Base-by-base conservation (phyloP, 2,329 filamentous ascomycete genomes). In the Alternaria panax region DNA sequence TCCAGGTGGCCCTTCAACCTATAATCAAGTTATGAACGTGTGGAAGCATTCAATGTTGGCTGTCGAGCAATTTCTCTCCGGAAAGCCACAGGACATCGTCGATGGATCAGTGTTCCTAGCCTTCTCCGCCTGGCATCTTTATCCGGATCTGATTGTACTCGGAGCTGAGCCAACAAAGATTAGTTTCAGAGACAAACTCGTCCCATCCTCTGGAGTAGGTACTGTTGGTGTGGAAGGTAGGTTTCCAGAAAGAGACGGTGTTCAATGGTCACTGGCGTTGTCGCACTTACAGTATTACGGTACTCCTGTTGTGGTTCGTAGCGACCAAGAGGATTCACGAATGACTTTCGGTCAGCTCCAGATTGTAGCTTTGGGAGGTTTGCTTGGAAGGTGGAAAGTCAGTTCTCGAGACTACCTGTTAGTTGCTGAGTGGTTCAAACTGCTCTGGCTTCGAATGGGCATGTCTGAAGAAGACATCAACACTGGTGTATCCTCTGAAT, bases 111-210 rank as follows among this genome's bases (percentile, higher is more conserved):
- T 55, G 2, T 42, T 66, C 3, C n/a, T 68, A 2, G 65, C 48
- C 6, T 18, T 68, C 14, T 47, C 61, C 5, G 40, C 65, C 14
- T 68, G 63, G 65, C 65, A 68, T 43, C 45, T 68, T 1, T 68
- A 66, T 46, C 65, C 65, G 0, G 38, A 66, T n/a, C 51, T 68
- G 34, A 30, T 45, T 7, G 32, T 64, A 3, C 43, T 57, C 14
- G 48, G 41, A 18, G 16, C 41, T 20, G 22, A 3, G 34, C 11
- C 22, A 6, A 42, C 14, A 16, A 25, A 25, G 24, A 16, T 42
- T 5, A 14, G 16, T 7, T 42, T 42, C 1, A 42, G 5, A 42
- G 40, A 42, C 5, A 25, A 25, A 8, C 22, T 42, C 11, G 3
- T 42, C 20, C 22, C 40, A 16, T 25, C 11, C 22, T 25, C 14